Conservation (phyloP, 2,329 filamentous ascomycete genomes). For the Sordariomycetes sp. region DNA sequence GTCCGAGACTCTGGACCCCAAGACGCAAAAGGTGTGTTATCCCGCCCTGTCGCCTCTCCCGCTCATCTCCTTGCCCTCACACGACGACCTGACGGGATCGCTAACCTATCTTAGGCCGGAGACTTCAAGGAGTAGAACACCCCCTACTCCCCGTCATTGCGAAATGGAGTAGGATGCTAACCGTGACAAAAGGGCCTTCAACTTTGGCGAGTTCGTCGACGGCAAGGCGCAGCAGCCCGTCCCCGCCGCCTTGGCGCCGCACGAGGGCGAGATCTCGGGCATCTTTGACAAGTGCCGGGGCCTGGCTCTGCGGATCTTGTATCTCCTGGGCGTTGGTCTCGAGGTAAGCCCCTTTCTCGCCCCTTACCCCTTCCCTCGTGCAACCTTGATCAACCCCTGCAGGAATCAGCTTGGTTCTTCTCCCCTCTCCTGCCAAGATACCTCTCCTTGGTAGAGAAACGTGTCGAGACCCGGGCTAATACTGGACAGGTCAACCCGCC, state of each 20-base stretch:
- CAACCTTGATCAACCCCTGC: neutral
- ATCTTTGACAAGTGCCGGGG: constrained; percentile 61
- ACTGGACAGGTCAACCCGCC: constrained; percentile 26
- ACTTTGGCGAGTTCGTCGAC: constrained; percentile 66
- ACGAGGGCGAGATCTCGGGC: constrained; percentile 45
- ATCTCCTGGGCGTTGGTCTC: constrained; percentile 67
- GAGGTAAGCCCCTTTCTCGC: constrained; percentile 30
- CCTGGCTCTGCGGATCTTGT: constrained; percentile 60
- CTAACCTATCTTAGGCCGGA: constrained; percentile 39
- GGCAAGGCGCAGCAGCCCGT: constrained; percentile 66
- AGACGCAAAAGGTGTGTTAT: constrained; percentile 56
- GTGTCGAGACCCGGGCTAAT: neutral
- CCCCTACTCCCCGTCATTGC: neutral
- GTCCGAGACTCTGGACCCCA: constrained; percentile 75
- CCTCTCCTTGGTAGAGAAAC: no score
- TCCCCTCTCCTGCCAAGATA: no score
- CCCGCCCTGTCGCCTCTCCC: neutral
- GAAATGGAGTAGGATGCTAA: neutral
- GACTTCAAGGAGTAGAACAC: constrained; percentile 72
- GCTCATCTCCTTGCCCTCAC: neutral
- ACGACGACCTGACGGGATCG: neutral
- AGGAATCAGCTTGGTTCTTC: no score
- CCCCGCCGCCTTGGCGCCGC: constrained; percentile 45
- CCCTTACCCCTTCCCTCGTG: neutral
- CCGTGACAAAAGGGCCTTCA: constrained; percentile 57